phyloP scores from a whole-genome alignment of 805 yeast genomes.

The Lipomyces chichibuensis region DNA sequence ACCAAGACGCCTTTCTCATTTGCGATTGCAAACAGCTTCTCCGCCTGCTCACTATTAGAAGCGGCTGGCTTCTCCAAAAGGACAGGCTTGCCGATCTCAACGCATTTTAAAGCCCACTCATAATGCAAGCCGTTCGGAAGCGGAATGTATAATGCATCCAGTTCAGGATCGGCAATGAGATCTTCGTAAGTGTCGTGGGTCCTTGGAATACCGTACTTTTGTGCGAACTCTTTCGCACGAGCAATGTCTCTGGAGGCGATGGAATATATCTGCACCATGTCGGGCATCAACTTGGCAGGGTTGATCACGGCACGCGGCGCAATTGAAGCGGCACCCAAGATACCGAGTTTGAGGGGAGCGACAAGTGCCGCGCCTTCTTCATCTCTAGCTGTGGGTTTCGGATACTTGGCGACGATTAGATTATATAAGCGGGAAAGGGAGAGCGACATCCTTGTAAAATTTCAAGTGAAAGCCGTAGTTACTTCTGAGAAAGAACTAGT shows the following conservation, averaged over 20 bases:
- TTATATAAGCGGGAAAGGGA: conserved; percentile 16
- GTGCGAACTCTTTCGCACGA: conserved; percentile 24
- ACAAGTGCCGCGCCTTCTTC: not conserved
- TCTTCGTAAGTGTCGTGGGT: conserved; percentile 27
- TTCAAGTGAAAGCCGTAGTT: not conserved
- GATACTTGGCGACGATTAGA: conserved; percentile 13
- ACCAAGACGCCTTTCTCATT: conserved; percentile 19
- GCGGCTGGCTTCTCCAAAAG: conserved; percentile 31
- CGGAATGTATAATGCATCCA: conserved; percentile 32
- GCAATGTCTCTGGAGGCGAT: conserved; percentile 27
- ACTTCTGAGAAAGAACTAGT: not conserved
- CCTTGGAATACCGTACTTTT: conserved; percentile 17
- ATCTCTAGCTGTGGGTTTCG: conserved; percentile 2
- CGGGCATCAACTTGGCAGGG: conserved; percentile 30
- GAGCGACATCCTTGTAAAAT: not conserved
- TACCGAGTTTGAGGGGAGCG: conserved; percentile 25
- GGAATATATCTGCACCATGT: conserved; percentile 14
- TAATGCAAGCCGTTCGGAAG: conserved; percentile 33
- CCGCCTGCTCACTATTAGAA: conserved; percentile 29
- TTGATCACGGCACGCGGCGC: conserved; percentile 28
- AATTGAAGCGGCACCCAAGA: conserved; percentile 32
- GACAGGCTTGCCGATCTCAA: conserved; percentile 30
- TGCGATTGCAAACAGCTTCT: conserved; percentile 21
- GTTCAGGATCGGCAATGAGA: conserved; percentile 23
- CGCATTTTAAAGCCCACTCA: conserved; percentile 32